phyloP scores from a whole-genome alignment of 371 early-diverging fungal genomes.

The Apophysomyces sp. region DNA sequence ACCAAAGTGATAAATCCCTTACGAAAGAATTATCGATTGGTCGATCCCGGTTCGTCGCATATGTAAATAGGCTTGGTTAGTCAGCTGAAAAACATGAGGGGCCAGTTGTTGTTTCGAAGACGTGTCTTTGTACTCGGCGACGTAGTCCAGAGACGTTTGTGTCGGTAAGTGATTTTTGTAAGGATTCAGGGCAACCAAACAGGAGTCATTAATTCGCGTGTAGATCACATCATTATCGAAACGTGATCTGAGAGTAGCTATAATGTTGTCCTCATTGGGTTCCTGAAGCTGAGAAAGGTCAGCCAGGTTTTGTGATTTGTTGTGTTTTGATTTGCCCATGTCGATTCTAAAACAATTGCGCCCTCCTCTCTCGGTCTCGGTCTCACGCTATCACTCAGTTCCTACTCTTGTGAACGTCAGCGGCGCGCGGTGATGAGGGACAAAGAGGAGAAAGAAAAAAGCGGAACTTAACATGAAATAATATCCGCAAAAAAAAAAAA shows the following conservation, averaged over 20 bases:
- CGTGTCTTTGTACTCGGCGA: conserved; percentile 63
- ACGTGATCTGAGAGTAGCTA: conserved; percentile 46
- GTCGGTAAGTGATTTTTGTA: conserved; percentile 34
- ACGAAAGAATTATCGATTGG: conserved; percentile 70
- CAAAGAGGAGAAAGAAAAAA: neutral
- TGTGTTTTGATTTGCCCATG: conserved; percentile 18
- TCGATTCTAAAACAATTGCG: neutral
- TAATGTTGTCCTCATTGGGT: conserved; percentile 41
- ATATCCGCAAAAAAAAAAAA: neutral
- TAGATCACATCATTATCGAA: conserved; percentile 57
- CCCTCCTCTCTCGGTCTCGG: neutral
- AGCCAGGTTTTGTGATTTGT: conserved; percentile 18
- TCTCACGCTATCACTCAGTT: neutral
- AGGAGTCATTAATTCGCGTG: conserved; percentile 64
- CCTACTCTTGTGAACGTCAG: neutral
- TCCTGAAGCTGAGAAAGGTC: conserved; percentile 28
- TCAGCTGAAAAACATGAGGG: conserved; percentile 86
- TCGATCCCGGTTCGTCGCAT: conserved; percentile 82
- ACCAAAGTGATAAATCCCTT: conserved; percentile 13
- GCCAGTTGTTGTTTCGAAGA: conserved; percentile 32
- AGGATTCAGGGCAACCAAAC: conserved; percentile 43
- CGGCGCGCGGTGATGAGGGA: neutral
- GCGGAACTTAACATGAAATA: neutral
- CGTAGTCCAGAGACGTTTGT: conserved; percentile 65
- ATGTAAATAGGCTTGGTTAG: conserved; percentile 65